Conservation (phyloP, 2,329 filamentous ascomycete species). For the Aspergillus caelatus region DNA sequence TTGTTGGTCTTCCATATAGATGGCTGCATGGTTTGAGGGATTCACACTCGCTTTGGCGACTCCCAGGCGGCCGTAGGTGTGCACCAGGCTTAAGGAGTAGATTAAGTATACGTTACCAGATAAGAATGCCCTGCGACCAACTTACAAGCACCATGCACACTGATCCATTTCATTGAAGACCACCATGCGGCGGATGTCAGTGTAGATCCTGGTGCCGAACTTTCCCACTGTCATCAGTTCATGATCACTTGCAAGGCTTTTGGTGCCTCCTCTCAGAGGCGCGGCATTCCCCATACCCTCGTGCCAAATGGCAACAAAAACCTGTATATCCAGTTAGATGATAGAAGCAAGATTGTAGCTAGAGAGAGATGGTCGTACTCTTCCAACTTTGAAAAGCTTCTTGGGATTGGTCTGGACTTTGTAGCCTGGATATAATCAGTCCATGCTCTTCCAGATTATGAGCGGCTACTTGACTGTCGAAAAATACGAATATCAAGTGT, state of each 20-base stretch:
- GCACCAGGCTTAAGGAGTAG: constrained; percentile 36
- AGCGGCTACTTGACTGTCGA: too few relatives aligned
- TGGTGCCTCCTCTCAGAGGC: not conserved
- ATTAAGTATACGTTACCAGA: not conserved
- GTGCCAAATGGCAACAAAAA: constrained; percentile 37
- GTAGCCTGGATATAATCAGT: not conserved
- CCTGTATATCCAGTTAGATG: constrained; percentile 14
- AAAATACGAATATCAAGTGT: not conserved
- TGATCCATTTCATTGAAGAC: constrained; percentile 30
- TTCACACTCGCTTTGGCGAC: constrained; percentile 41
- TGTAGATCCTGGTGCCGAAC: constrained; percentile 29
- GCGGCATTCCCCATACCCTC: constrained; percentile 28
- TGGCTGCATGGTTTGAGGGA: constrained; percentile 40
- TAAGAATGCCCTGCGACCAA: not conserved
- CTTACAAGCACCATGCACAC: constrained; percentile 40
- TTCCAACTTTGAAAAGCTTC: constrained; percentile 23
- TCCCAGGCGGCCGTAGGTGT: constrained; percentile 42
- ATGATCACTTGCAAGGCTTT: constrained; percentile 15
- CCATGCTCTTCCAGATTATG: not conserved
- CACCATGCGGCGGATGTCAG: constrained; percentile 37
- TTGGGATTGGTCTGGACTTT: not conserved
- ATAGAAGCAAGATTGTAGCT: not conserved
- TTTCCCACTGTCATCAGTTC: constrained; percentile 13
- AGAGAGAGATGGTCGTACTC: constrained; percentile 11
- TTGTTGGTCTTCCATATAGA: constrained; percentile 33